Percentiles rank a stretch among this genome's conserved stretches.
phyloP scores from a whole-genome alignment of 495 filamentous ascomycete genomes.

The Apodospora peruviana region DNA sequence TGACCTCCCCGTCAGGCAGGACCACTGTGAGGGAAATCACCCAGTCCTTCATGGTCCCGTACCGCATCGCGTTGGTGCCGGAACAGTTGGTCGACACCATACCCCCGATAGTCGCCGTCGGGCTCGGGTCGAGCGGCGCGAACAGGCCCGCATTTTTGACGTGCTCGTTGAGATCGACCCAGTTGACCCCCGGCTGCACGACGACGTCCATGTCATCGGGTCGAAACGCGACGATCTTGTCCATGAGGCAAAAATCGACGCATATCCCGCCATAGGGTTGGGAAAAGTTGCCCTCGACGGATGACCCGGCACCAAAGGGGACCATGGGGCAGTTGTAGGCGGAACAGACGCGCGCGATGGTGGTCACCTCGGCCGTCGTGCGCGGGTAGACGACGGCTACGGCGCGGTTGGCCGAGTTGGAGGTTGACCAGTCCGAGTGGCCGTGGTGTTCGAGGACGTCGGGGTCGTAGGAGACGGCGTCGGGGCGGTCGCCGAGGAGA shows the following conservation, averaged over 20 bases:
- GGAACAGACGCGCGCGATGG: constrained; percentile 71
- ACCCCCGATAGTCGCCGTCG: constrained; percentile 56
- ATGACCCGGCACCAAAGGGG: constrained; percentile 79
- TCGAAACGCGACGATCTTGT: constrained; percentile 68
- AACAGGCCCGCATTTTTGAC: constrained; percentile 71
- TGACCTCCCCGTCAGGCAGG: constrained; percentile 66
- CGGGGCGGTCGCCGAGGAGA: constrained; percentile 49
- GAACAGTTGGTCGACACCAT: constrained; percentile 77
- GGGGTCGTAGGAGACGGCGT: constrained; percentile 68
- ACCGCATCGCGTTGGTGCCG: constrained; percentile 72
- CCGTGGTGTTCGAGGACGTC: constrained; percentile 74
- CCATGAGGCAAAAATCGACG: constrained; percentile 81
- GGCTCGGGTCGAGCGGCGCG: constrained; percentile 74
- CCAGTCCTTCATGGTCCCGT: constrained; percentile 84
- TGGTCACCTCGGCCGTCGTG: constrained; percentile 69
- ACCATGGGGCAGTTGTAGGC: constrained; percentile 77
- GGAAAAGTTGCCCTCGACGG: constrained; percentile 81
- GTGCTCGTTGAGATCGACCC: constrained; percentile 76
- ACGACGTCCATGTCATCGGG: constrained; percentile 85
- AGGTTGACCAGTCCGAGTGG: constrained; percentile 81
- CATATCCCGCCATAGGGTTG: constrained; percentile 75
- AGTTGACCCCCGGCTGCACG: constrained; percentile 79
- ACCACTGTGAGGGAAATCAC: constrained; percentile 74
- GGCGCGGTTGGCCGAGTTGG: constrained; percentile 66
- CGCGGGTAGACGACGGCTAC: constrained; percentile 70